Conservation (phyloP, 1,284 basidiomycete genomes). For the Pisolithus thermaeus region DNA sequence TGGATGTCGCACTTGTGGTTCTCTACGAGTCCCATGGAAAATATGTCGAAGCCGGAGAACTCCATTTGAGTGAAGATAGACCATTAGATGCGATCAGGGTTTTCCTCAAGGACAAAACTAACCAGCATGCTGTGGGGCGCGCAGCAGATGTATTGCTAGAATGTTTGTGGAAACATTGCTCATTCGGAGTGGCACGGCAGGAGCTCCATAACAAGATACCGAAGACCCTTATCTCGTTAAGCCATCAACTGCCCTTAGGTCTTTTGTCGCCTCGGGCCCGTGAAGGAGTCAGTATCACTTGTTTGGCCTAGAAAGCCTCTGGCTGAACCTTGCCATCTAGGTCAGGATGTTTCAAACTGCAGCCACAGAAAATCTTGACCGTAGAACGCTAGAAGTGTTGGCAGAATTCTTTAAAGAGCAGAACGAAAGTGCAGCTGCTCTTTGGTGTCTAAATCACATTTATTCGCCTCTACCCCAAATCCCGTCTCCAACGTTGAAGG, state of each 20-base stretch:
- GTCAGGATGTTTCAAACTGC: neutral
- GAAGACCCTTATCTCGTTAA: constrained; percentile 13
- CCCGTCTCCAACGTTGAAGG: neutral
- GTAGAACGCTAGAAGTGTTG: neutral
- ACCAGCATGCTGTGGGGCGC: constrained; percentile 24
- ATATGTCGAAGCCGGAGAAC: constrained; percentile 48
- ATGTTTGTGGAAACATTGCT: constrained; percentile 19
- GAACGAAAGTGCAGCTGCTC: neutral
- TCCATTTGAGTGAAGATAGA: constrained; percentile 48
- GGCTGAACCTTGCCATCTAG: neutral
- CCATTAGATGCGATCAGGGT: constrained; percentile 42
- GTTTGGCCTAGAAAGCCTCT: neutral
- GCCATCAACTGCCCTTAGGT: constrained; percentile 11
- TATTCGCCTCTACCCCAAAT: neutral
- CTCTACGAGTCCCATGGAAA: constrained; percentile 42
- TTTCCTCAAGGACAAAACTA: constrained; percentile 34
- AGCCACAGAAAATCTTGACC: neutral
- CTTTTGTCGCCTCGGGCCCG: neutral
- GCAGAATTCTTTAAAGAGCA: neutral
- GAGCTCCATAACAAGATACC: constrained; percentile 3
- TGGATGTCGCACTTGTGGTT: constrained; percentile 46
- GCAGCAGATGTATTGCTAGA: constrained; percentile 26
- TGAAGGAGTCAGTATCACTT: neutral
- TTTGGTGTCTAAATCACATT: neutral
- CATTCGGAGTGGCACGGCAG: constrained; percentile 16